Percentiles rank a stretch among this genome's conserved stretches.
Evolutionary conservation across 768 basidiomycete species (phyloP).

Genomic region (Mycena latifolia): DNA sequence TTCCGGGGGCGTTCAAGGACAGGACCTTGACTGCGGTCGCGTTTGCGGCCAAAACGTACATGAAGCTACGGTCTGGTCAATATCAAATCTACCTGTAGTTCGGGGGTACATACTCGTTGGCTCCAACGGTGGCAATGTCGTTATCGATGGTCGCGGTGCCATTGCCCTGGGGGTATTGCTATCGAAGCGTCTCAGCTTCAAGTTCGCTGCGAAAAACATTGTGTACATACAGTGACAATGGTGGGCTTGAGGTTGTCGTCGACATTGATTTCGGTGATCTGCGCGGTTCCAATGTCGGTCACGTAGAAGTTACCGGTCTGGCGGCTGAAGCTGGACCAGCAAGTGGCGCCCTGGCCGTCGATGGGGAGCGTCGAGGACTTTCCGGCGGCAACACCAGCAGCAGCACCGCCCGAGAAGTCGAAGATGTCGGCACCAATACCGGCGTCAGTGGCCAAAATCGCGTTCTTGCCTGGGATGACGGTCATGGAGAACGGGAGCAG

Average conservation of each 20-base stretch:
- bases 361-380: slow-evolving; percentile 48
- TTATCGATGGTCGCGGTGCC: slow-evolving; percentile 55
- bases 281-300: slow-evolving; percentile 55
- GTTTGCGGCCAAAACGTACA: slow-evolving; percentile 45
- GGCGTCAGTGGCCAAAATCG: slow-evolving; percentile 55
- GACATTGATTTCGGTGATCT: slow-evolving; percentile 60
- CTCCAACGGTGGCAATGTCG: slow-evolving; percentile 52
- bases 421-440: slow-evolving; percentile 55
- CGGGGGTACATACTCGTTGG: slow-evolving; percentile 48
- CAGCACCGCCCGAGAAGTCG: slow-evolving; percentile 47
- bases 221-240: slow-evolving; percentile 54
- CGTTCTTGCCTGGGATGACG: slow-evolving; percentile 53
- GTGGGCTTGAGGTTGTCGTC: slow-evolving; percentile 57
- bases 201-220: not conserved
- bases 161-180: slow-evolving; percentile 56
- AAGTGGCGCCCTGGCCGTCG: slow-evolving; percentile 54
- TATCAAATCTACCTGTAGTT: not conserved
- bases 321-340: slow-evolving; percentile 57
- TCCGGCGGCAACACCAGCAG: slow-evolving; percentile 44
- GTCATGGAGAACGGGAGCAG: slow-evolving; percentile 65
- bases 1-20: slow-evolving; percentile 43
- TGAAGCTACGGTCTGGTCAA: slow-evolving; percentile 37
- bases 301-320: slow-evolving; percentile 60
- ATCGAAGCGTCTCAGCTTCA: slow-evolving; percentile 2
- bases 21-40: slow-evolving; percentile 44